These are phyloP conservation scores for Parietichytrium sp. DNA, from an alignment of 108 stramenopile species.

Conservation along the genomic window DNA sequence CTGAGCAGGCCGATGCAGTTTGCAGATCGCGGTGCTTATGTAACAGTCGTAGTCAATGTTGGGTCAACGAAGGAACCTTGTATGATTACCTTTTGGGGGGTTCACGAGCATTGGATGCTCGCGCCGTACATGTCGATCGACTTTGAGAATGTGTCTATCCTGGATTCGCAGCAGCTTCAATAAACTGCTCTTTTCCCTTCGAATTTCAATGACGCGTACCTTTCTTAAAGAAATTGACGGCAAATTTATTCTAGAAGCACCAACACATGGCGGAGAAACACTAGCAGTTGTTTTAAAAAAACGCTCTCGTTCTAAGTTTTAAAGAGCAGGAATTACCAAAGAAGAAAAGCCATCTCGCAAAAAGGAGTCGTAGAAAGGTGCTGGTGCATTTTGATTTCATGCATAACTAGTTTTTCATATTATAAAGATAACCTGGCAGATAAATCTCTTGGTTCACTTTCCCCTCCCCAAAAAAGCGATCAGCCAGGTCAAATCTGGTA, in stretches of 20 bases:
- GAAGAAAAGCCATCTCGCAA: too few relatives aligned
- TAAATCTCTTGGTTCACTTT: too few relatives aligned
- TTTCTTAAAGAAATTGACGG: not conserved
- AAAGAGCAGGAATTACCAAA: not conserved
- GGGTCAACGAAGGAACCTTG: not conserved
- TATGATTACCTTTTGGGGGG: not conserved
- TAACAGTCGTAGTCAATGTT: not conserved
- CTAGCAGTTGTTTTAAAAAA: not conserved
- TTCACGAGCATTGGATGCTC: conserved; percentile 5
- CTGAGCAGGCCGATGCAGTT: not conserved
- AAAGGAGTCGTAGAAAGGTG: too few relatives aligned
- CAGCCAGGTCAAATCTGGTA: too few relatives aligned
- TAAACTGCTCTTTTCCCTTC: not conserved
- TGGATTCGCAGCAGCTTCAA: not conserved
- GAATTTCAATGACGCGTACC: not conserved
- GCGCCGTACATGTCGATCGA: conserved; percentile 29
- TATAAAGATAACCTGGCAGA: too few relatives aligned
- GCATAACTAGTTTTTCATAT: too few relatives aligned
- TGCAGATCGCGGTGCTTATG: not conserved
- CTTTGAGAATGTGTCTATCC: not conserved
- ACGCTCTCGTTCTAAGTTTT: not conserved
- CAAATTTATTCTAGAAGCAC: not conserved
- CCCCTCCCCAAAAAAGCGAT: too few relatives aligned
- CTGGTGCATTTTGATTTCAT: too few relatives aligned
- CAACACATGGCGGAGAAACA: not conserved